These are phyloP conservation scores for Lipomyces chichibuensis DNA, from an alignment of 805 yeast species.

Conservation along the genomic window DNA sequence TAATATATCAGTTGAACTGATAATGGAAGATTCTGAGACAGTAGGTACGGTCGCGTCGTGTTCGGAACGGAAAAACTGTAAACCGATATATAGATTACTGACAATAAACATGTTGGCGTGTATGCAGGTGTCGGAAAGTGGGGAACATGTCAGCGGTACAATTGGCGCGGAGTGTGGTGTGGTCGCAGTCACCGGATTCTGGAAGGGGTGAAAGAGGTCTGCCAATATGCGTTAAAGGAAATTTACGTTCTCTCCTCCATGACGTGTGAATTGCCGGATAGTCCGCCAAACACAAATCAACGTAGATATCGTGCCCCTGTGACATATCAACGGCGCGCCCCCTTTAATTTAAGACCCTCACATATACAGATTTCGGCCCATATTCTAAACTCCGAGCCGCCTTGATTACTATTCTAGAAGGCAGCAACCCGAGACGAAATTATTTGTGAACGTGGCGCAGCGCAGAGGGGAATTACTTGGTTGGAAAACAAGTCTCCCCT, in stretches of 20 bases:
- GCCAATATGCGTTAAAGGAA: neutral
- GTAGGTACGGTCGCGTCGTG: neutral
- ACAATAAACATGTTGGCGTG: neutral
- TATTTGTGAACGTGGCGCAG: no score
- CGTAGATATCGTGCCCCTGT: neutral
- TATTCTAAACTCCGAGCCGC: neutral
- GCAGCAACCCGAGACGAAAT: no score
- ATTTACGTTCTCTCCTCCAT: neutral
- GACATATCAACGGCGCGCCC: neutral
- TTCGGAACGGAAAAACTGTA: neutral
- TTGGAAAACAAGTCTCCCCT: no score
- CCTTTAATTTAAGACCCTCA: neutral
- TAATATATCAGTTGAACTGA: neutral
- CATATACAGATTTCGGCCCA: neutral
- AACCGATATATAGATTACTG: no score
- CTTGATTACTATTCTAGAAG: no score
- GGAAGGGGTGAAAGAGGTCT: neutral
- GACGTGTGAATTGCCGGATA: neutral
- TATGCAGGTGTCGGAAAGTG: neutral
- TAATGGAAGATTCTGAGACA: neutral
- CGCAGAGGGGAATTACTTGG: no score
- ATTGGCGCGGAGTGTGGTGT: neutral
- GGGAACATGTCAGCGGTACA: neutral
- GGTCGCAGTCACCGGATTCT: neutral
- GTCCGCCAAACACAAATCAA: neutral